Conservation (phyloP, 352 stramenopile species). For the Phytopythium montanum region DNA sequence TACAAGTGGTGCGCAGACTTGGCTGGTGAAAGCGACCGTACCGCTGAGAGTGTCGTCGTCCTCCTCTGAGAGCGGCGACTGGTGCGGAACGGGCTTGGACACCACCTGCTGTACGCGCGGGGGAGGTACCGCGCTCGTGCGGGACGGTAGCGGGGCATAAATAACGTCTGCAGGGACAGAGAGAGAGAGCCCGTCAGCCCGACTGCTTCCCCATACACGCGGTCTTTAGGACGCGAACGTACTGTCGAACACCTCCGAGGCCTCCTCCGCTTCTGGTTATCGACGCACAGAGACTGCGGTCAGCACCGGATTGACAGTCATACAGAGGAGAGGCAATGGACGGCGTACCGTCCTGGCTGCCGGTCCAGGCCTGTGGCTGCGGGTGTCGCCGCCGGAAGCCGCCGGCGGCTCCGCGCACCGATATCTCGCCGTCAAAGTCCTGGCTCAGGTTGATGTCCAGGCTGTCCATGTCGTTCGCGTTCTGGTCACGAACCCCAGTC, state of each 20-base stretch:
- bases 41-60: conserved; percentile 40
- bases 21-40: conserved; percentile 9
- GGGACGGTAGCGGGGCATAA: conserved; percentile 31
- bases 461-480: conserved; percentile 52
- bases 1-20: neutral
- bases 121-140: neutral
- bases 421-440: conserved; percentile 44
- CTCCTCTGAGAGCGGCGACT: conserved; percentile 10
- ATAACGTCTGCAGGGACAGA: conserved; percentile 41
- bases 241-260: conserved; percentile 73
- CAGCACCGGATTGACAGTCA: conserved; percentile 5
- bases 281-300: conserved; percentile 9
- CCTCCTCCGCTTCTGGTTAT: conserved; percentile 45
- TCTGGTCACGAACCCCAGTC: conserved; percentile 14
- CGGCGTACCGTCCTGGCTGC: conserved; percentile 15
- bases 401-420: neutral
- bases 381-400: conserved; percentile 5
- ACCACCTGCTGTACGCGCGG: neutral
- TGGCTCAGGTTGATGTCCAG: conserved; percentile 59
- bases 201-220: neutral
- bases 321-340: neutral
- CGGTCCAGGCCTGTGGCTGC: conserved; percentile 8
- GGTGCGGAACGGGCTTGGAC: neutral
- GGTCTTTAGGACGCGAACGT: conserved; percentile 8
- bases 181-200: neutral